Percentiles rank a stretch among this genome's conserved stretches.
Conservation (phyloP, 495 filamentous ascomycete species). For the Astrothelium subdiscretum region DNA sequence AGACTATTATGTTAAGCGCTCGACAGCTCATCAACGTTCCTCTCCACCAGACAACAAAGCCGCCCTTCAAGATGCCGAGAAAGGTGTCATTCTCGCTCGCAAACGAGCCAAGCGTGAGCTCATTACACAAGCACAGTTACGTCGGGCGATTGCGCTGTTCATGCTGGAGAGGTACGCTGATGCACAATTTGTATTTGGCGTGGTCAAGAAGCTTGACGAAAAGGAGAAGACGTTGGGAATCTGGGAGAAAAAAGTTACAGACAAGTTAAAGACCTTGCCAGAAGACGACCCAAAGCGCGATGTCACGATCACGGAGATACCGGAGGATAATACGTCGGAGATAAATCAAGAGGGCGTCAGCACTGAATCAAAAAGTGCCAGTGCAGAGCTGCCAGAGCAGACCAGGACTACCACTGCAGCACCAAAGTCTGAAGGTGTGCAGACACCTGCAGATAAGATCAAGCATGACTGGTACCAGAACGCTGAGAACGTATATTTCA, state of each 20-base stretch:
- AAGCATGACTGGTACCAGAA: slow-evolving; percentile 78
- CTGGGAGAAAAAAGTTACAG: slow-evolving; percentile 49
- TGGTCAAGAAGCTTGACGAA: slow-evolving; percentile 46
- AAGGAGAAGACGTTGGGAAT: slow-evolving; percentile 53
- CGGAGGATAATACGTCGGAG: slow-evolving; percentile 30
- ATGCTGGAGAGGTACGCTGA: slow-evolving; percentile 63
- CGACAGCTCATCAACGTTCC: slow-evolving; percentile 66
- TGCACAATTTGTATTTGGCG: slow-evolving; percentile 57
- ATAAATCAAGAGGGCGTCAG: slow-evolving; percentile 19
- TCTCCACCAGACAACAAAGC: slow-evolving; percentile 37
- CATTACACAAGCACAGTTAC: slow-evolving; percentile 69
- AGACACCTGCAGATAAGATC: slow-evolving; percentile 50
- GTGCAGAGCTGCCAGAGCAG: not conserved
- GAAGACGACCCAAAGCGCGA: slow-evolving; percentile 46
- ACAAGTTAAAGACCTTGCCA: slow-evolving; percentile 34
- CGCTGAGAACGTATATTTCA: slow-evolving; percentile 49
- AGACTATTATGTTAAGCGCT: slow-evolving; percentile 77
- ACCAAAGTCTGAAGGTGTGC: slow-evolving; percentile 19
- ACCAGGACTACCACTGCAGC: slow-evolving; percentile 12
- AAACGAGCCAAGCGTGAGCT: slow-evolving; percentile 69
- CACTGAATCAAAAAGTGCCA: not conserved
- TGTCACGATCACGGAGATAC: slow-evolving; percentile 52
- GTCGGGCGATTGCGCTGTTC: slow-evolving; percentile 64
- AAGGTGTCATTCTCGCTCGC: slow-evolving; percentile 54
- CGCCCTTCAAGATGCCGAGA: slow-evolving; percentile 72